Evolutionary conservation across 2,329 filamentous ascomycete species (phyloP).

Genomic region (Trichoderma sp.): DNA sequence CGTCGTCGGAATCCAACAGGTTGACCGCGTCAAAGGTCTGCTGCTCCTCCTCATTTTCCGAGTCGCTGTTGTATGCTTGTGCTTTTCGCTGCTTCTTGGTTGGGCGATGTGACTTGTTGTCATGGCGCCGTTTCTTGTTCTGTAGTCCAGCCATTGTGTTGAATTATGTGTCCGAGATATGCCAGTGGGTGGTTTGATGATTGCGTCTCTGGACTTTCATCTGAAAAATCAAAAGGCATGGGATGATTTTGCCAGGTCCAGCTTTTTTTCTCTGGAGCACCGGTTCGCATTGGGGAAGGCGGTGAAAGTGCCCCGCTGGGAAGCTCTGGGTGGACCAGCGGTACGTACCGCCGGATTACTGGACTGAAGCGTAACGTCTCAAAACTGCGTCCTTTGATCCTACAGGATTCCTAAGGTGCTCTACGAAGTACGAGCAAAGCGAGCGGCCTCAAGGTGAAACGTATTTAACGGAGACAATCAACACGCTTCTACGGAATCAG

Average conservation of each 20-base stretch:
- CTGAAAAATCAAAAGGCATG: constrained; percentile 1
- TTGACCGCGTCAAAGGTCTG: constrained; percentile 50
- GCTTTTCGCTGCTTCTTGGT: constrained; percentile 53
- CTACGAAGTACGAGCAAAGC: too few relatives aligned
- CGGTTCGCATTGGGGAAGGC: constrained; percentile 12
- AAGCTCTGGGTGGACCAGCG: background rate
- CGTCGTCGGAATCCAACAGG: constrained; percentile 56
- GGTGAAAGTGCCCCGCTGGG: constrained; percentile 10
- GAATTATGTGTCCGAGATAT: constrained; percentile 9
- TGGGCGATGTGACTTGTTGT: constrained; percentile 38
- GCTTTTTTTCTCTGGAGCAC: constrained; percentile 14
- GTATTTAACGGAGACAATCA: background rate
- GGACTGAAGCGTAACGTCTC: background rate
- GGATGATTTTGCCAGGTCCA: constrained; percentile 13
- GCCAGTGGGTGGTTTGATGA: constrained; percentile 16
- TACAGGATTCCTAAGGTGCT: background rate
- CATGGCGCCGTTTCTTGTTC: constrained; percentile 35
- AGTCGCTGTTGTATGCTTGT: constrained; percentile 51
- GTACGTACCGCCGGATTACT: background rate
- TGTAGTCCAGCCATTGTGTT: constrained; percentile 33
- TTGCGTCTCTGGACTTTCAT: background rate
- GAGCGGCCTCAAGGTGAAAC: too few relatives aligned
- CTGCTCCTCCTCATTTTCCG: constrained; percentile 40
- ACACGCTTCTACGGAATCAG: background rate
- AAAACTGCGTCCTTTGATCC: background rate